A percentile compares a stretch with the other conserved stretches of the same genome.
phyloP scores from a whole-genome alignment of 192 early-diverging fungal genomes.

The Mortierella claussenii region DNA sequence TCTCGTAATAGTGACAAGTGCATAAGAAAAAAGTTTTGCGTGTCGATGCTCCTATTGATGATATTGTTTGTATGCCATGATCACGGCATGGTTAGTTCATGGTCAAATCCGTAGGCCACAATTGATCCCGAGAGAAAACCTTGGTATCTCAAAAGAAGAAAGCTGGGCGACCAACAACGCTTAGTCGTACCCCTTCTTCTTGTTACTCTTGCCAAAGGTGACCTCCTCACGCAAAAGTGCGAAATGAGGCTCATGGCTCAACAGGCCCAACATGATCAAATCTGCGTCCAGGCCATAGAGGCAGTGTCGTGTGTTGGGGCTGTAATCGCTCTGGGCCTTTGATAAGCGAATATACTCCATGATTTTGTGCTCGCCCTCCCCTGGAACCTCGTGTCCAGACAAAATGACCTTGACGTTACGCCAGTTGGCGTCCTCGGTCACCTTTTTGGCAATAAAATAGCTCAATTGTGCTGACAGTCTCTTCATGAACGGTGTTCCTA shows the following conservation, averaged over 20 bases:
- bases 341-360: conserved; percentile 97
- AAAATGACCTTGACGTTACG: conserved; percentile 90
- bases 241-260: conserved; percentile 98
- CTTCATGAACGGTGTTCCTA: conserved; percentile 95
- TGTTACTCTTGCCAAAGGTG: conserved; percentile 71
- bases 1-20: conserved; percentile 90
- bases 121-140: too few relatives aligned
- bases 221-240: conserved; percentile 97
- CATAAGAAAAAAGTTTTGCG: conserved; percentile 78
- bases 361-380: conserved; percentile 99
- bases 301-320: conserved; percentile 92
- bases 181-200: conserved; percentile 65
- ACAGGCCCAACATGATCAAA: conserved; percentile 95
- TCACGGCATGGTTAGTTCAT: too few relatives aligned
- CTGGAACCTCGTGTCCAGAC: conserved; percentile 94
- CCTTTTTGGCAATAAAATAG: conserved; percentile 91
- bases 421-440: conserved; percentile 92
- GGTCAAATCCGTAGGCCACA: too few relatives aligned
- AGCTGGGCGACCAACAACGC: too few relatives aligned
- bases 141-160: too few relatives aligned
- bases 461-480: conserved; percentile 85
- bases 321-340: conserved; percentile 82
- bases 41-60: conserved; percentile 60
- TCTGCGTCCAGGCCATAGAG: conserved; percentile 99
- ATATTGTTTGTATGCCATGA: too few relatives aligned